Evolutionary conservation across 176 grass and related monocot species (phyloP).

Genomic region (Chloris gayana): DNA sequence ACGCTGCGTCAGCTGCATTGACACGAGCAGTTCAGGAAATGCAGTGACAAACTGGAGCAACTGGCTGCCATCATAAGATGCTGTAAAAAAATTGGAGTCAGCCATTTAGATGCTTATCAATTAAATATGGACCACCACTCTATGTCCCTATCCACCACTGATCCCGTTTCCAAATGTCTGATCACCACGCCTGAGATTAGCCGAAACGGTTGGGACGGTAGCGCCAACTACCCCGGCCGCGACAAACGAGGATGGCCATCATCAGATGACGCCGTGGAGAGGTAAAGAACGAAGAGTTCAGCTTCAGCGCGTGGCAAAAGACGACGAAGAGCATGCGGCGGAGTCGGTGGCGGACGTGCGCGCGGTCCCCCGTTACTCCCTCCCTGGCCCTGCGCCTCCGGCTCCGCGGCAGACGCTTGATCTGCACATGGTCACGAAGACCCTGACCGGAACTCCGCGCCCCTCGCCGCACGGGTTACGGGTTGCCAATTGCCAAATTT

Average conservation of each 20-base stretch:
- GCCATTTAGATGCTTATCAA: neutral
- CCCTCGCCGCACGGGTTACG: neutral
- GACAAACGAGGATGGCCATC: neutral
- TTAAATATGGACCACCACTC: neutral
- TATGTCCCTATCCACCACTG: no score
- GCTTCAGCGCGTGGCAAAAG: neutral
- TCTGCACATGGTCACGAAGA: neutral
- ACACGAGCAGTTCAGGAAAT: neutral
- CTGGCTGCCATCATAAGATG: neutral
- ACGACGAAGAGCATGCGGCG: conserved; percentile 31
- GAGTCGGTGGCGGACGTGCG: conserved; percentile 11
- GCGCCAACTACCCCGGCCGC: neutral
- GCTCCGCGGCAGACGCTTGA: no score
- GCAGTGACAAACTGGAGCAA: neutral
- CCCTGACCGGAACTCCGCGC: no score
- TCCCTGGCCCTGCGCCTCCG: neutral
- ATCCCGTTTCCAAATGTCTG: neutral
- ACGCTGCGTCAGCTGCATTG: neutral
- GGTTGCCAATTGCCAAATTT: no score
- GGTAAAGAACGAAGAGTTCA: neutral
- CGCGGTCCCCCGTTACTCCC: neutral
- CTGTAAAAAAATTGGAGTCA: neutral
- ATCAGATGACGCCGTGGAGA: neutral
- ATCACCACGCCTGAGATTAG: neutral
- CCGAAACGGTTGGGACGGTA: neutral